Percentiles rank a stretch among this genome's conserved stretches.
Evolutionary conservation across 2,329 filamentous ascomycete species (phyloP).

Genomic region (Pezicula neosporulosa): DNA sequence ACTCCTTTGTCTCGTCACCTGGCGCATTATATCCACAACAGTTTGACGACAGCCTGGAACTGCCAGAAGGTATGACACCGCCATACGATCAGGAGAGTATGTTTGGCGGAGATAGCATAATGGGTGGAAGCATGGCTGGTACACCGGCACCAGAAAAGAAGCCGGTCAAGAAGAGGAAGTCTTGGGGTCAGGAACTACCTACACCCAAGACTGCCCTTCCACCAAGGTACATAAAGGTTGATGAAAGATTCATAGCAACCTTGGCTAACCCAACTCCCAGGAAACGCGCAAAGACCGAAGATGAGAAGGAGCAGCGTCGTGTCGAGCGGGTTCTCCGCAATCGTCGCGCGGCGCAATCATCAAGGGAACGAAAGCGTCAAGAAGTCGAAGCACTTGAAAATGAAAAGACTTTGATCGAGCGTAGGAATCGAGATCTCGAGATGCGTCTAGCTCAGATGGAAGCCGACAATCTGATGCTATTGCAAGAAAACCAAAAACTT

Average conservation of each 20-base stretch:
- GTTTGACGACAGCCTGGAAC: constrained; percentile 23
- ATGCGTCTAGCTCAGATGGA: constrained; percentile 43
- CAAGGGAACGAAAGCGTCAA: constrained; percentile 61
- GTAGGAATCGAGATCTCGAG: constrained; percentile 69
- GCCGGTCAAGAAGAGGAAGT: constrained; percentile 89
- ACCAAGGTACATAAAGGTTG: constrained; percentile 61
- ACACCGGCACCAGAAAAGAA: constrained; percentile 57
- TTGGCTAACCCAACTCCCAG: constrained; percentile 37
- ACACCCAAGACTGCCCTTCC: constrained; percentile 96
- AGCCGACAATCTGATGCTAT: constrained; percentile 22
- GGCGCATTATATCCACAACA: constrained; percentile 26
- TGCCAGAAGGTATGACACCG: constrained; percentile 26
- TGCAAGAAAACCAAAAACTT: constrained; percentile 20
- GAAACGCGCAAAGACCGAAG: constrained; percentile 97
- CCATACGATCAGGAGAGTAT: constrained; percentile 28
- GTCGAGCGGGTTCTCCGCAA: constrained; percentile 97
- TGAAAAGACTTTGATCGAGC: constrained; percentile 62
- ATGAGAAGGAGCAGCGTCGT: constrained; percentile 96
- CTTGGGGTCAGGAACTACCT: constrained; percentile 95
- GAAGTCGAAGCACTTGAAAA: constrained; percentile 81
- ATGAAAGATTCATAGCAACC: constrained; percentile 1
- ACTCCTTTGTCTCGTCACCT: constrained; percentile 30
- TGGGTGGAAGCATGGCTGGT: constrained; percentile 20
- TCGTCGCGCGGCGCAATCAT: constrained; percentile 93
- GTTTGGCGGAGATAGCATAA: constrained; percentile 18